Base-by-base conservation (phyloP, 192 early-diverging fungal species). In the Gorgonomyces haynaldii region DNA sequence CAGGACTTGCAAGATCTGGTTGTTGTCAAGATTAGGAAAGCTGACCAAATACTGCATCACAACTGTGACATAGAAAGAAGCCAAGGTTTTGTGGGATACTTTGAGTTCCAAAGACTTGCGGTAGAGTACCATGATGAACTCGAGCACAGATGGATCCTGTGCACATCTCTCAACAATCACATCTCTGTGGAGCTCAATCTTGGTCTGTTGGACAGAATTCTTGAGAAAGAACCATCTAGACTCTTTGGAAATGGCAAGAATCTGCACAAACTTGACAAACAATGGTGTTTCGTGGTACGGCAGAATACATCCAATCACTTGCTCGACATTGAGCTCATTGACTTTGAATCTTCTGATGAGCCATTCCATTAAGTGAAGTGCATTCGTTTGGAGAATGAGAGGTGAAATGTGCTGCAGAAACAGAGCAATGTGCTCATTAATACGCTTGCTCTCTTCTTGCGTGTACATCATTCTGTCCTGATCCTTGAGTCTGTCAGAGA, bases 251-350 rank as follows among this genome's bases (percentile, higher is more conserved):
- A 91, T 71, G 10, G 66, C 62, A 13, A 96, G 66, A 25, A 90
- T 72, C 20, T 73, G 69, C 3, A 88, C 74, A 75, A 98, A 76
- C 38, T 79, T 75, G 41, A 84, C 67, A 67, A 96, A 98, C 30
- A 80, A 73, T 46, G 79, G 75, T 8, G 91, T 89, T 56, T 96
- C 91, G 50, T 98, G 91, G 65, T 88, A 98, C 21, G 95, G 95
- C 41, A 98, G 55, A 23, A 95, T 70, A 26, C 79, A 80, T 15
- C 65, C 76, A 20, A 98, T 34, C 2, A 94, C 52, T 4, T 70
- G 70, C 28, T 86, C 81, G 19, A 88, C 65, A 55, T 95, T 98
- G 64, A 83, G 80, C 54, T 89, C 85, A 48, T 98, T 65, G 52
- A 98, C 85, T 34, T 59, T 50, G 55, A 85, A 86, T 40, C 88